Conservation (phyloP, 352 stramenopile genomes). For the Pythium monospermum region DNA sequence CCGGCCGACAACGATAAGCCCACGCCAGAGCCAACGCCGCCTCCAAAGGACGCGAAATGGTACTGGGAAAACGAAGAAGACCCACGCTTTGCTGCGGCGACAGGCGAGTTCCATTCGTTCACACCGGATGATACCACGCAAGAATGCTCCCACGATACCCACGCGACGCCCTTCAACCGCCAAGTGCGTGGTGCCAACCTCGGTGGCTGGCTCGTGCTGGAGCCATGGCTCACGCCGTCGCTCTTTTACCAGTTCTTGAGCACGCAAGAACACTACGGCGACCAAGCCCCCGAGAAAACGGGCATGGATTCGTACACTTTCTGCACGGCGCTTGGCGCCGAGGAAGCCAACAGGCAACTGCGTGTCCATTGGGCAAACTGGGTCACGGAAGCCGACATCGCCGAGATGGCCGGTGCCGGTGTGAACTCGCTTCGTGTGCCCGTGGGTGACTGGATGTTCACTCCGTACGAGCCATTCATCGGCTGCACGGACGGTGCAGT, state of each 20-base stretch:
- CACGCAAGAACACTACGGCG: constrained; percentile 59
- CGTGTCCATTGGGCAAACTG: constrained; percentile 91
- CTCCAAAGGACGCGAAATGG: constrained; percentile 49
- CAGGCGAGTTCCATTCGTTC: constrained; percentile 51
- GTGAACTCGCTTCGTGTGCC: constrained; percentile 86
- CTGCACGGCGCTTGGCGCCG: constrained; percentile 72
- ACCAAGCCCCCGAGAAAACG: constrained; percentile 75
- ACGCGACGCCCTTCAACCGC: constrained; percentile 70
- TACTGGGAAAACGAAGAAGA: constrained; percentile 61
- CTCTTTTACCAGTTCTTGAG: constrained; percentile 96
- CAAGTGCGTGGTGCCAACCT: constrained; percentile 91
- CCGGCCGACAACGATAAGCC: too few species aligned
- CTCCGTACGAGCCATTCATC: constrained; percentile 90
- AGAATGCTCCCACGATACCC: constrained; percentile 58
- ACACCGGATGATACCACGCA: constrained; percentile 51
- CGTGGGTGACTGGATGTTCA: constrained; percentile 94
- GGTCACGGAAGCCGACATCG: constrained; percentile 92
- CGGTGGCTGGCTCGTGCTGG: constrained; percentile 93
- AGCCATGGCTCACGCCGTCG: constrained; percentile 94
- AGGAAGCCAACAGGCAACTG: constrained; percentile 93
- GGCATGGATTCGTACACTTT: constrained; percentile 94
- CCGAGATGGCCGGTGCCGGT: constrained; percentile 70
- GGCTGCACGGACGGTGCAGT: constrained; percentile 91
- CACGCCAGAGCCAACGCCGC: not conserved
- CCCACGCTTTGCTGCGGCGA: constrained; percentile 35